Evolutionary conservation across 1,284 basidiomycete genomes (phyloP), one percentile per base, ranked within the genome.

Genomic region (Fomitopsis schrenkii): DNA sequence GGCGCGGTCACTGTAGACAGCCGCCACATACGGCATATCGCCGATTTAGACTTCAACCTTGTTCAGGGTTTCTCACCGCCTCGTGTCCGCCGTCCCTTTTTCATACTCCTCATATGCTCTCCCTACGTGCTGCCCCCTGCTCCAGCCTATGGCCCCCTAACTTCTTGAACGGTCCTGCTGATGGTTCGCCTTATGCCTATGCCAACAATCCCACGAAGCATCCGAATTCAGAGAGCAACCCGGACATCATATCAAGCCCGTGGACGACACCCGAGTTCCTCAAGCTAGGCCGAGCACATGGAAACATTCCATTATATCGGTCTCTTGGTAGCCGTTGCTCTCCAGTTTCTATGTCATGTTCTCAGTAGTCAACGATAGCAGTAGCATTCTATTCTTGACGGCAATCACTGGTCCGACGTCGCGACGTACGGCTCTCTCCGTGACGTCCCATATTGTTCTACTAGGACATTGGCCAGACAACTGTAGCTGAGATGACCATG

Each of bases 41-140:
- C 22, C 26, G 15, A 59, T 44, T 58, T 60, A 60, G 59, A 58
- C 62, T 60, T 63, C 58, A 62, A 57, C 59, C 58, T 62, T 56
- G 55, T 48, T 36, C 19, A 22, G 35, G 15, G 36, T 53, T 40
- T 56, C 59, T 36, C 59, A 61, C 59, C n/a, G 46, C 59, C 59
- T 61, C 59, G 55, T 61, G 59, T 36, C 46, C 48, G 28, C 55
- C 46, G 48, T 45, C n/a, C 59, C 30, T 17, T 48, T 57, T 54
- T 61, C 59, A 58, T 58, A 17, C 4, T 33, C 48, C 26, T 17
- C 30, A 28, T 35, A 28, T 10, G 14, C 44, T 44, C 30, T 28
- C 41, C 46, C 30, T 33, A 33, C 30, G 30, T 33, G 30, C 30
- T 22, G 22, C 22, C 22, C 22, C 22, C 22, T 22, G 22, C 30